Base-by-base conservation (phyloP, 306 rosid genomes). In the Purshia tridentata region DNA sequence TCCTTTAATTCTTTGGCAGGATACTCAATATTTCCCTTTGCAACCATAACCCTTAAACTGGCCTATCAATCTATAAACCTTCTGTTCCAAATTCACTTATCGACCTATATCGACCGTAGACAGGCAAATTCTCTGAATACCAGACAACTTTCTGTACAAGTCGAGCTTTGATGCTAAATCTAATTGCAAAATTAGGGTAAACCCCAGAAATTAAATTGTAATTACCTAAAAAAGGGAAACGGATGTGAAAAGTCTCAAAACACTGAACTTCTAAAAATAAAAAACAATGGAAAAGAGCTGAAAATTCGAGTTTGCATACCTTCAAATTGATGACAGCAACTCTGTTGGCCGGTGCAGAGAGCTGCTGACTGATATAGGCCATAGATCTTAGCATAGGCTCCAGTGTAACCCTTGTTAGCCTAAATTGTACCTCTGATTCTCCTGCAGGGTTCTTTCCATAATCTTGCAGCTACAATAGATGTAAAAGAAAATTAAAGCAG, bases 371-470 rank as follows among this genome's bases (percentile, higher is more conserved):
- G 72, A 88, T 88, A 66, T 80, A 73, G 70, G 92, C 77, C 97
- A 91, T 88, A 12, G 94, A 91, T 72, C 79, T 81, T 82, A 91
- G 67, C 97, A 91, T 91, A 59, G 97, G 94, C 83, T 87, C 94
- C 76, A 91, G 86, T 56, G 89, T 87, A 72, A 84, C 77, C 85
- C 84, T 82, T 44, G 94, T 85, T 65, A 88, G 81, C 80, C 89
- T 81, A 73, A 88, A 88, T 72, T 91, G 94, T 65, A 91, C 88
- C 75, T 86, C 88, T 45, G 84, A 81, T 85, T 88, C 94, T 62
- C 89, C 90, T 4, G 74, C 60, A 53, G 88, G 88, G 59, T 78
- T 84, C 77, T 85, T 81, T 47, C 87, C 88, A 79, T 78, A 91
- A 79, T 91, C 97, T 83, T 85, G 89, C 74, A 91, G 87, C 97